phyloP scores from a whole-genome alignment of 2,329 filamentous ascomycete genomes.

The Colletotrichum ledebouriae region DNA sequence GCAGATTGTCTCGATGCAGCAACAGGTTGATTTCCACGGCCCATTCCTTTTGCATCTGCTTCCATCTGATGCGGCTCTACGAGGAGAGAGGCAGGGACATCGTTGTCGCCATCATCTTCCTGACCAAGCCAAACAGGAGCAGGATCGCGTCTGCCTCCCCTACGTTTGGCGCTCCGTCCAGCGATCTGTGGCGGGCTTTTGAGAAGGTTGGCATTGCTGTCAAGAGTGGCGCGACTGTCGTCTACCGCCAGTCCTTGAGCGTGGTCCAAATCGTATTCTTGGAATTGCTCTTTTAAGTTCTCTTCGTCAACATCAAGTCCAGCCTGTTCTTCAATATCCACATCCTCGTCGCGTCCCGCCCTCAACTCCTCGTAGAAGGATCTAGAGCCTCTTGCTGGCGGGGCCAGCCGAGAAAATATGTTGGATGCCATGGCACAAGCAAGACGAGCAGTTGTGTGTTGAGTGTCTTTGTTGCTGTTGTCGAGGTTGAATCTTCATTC shows the following conservation, averaged over 20 bases:
- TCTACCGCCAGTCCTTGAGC: slow-evolving; percentile 57
- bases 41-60: slow-evolving; percentile 3
- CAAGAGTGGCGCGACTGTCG: slow-evolving; percentile 61
- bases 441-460: neutral
- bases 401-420: slow-evolving; percentile 60
- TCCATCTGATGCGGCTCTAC: slow-evolving; percentile 62
- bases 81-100: slow-evolving; percentile 74
- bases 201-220: slow-evolving; percentile 49
- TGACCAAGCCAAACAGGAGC: slow-evolving; percentile 50
- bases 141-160: slow-evolving; percentile 37
- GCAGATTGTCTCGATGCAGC: slow-evolving; percentile 39
- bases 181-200: slow-evolving; percentile 29
- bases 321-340: slow-evolving; percentile 58
- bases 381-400: slow-evolving; percentile 51
- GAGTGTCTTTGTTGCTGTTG: neutral
- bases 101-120: slow-evolving; percentile 69
- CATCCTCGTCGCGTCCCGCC: slow-evolving; percentile 53
- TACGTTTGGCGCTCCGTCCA: neutral
- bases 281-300: slow-evolving; percentile 65
- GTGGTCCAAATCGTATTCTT: slow-evolving; percentile 62
- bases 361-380: slow-evolving; percentile 66
- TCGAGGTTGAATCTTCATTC: slow-evolving; percentile 21
- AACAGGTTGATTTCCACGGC: neutral
- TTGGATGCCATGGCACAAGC: slow-evolving; percentile 59
- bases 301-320: slow-evolving; percentile 65